Conservation (phyloP, 2,329 filamentous ascomycete species). For the Neofusicoccum parvum region DNA sequence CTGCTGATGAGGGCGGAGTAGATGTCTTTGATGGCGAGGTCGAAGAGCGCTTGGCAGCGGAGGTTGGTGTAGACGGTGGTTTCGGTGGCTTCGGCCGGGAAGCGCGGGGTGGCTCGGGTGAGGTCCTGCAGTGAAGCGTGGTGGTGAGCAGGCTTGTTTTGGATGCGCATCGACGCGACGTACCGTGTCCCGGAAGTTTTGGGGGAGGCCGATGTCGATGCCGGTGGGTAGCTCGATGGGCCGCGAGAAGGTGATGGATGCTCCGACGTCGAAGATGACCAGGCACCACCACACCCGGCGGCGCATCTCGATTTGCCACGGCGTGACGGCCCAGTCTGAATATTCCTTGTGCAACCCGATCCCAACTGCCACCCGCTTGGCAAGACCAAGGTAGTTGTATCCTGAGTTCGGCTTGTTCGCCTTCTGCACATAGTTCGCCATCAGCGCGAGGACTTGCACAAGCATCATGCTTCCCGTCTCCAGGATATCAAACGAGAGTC, state of each 20-base stretch:
- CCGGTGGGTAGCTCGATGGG: slow-evolving; percentile 50
- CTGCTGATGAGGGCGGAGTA: slow-evolving; percentile 51
- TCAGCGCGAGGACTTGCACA: slow-evolving; percentile 51
- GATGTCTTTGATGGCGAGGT: slow-evolving; percentile 48
- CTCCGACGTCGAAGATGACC: slow-evolving; percentile 53
- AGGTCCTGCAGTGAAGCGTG: not conserved
- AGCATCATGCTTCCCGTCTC: slow-evolving; percentile 54
- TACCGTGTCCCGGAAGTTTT: slow-evolving; percentile 49
- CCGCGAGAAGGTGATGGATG: slow-evolving; percentile 53
- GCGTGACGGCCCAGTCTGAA: slow-evolving; percentile 48
- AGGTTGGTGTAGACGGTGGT: slow-evolving; percentile 51
- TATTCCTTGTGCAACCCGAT: slow-evolving; percentile 55
- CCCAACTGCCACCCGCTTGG: slow-evolving; percentile 53
- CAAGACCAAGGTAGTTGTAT: slow-evolving; percentile 53
- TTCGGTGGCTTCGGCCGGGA: slow-evolving; percentile 12
- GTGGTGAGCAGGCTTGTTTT: too few species aligned
- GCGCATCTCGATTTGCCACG: slow-evolving; percentile 39
- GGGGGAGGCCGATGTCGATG: slow-evolving; percentile 46
- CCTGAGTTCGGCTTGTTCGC: slow-evolving; percentile 55
- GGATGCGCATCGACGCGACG: not conserved
- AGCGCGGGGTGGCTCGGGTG: not conserved
- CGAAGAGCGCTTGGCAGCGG: slow-evolving; percentile 48
- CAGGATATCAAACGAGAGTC: slow-evolving; percentile 48
- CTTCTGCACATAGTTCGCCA: slow-evolving; percentile 55
- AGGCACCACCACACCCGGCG: slow-evolving; percentile 41